These are phyloP conservation scores for Magnolia sinica DNA, from an alignment of 164 flowering plant species.

Conservation along the genomic window DNA sequence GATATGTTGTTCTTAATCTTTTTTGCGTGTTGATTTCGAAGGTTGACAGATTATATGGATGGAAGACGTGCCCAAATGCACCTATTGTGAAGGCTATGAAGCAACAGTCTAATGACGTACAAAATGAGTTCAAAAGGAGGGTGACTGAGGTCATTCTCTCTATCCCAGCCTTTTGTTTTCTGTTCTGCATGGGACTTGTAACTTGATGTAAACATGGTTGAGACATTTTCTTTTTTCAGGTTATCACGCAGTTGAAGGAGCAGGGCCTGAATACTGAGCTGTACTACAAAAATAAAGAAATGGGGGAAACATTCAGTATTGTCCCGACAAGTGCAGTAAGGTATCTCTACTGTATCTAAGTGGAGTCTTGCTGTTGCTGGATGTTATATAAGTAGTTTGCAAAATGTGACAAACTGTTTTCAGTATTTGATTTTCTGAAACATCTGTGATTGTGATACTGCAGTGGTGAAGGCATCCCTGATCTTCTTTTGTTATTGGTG, in stretches of 20 bases:
- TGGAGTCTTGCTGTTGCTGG: neutral
- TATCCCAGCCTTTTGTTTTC: neutral
- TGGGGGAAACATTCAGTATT: conserved; percentile 86
- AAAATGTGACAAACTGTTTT: neutral
- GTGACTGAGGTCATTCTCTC: conserved; percentile 45
- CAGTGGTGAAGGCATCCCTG: conserved; percentile 99
- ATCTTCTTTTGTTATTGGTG: conserved; percentile 69
- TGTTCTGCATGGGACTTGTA: neutral
- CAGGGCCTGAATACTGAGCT: conserved; percentile 90
- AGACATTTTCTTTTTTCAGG: conserved; percentile 29
- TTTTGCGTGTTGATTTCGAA: conserved; percentile 22
- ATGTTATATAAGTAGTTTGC: neutral
- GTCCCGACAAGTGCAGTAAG: conserved; percentile 97
- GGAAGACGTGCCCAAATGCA: conserved; percentile 78
- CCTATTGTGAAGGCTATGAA: conserved; percentile 79
- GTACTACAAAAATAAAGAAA: conserved; percentile 88
- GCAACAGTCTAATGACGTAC: conserved; percentile 80
- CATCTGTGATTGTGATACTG: neutral
- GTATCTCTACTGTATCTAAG: conserved; percentile 23
- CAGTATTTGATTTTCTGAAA: neutral
- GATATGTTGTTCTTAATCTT: neutral
- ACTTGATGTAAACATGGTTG: neutral
- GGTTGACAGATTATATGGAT: conserved; percentile 95
- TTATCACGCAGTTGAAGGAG: conserved; percentile 77
- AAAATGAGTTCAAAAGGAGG: conserved; percentile 75